A percentile compares a stretch with the other conserved stretches of the same genome.
Conservation (phyloP, 2,329 filamentous ascomycete genomes). For the Didymella sp. region DNA sequence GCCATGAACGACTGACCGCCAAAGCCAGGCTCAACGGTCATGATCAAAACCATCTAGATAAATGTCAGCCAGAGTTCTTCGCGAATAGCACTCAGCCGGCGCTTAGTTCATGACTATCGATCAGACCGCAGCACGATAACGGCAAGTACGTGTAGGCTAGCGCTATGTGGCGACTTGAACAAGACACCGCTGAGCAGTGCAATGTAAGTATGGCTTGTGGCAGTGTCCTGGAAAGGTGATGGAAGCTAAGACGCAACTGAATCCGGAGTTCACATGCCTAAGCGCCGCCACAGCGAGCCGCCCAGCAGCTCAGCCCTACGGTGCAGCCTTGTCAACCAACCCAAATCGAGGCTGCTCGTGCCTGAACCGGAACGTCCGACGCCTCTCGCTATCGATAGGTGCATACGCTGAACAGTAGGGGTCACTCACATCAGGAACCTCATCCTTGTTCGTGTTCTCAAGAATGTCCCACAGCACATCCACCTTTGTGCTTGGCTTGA, state of each 20-base stretch:
- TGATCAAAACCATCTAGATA: conserved; percentile 90
- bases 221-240: conserved; percentile 27
- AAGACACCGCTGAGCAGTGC: conserved; percentile 19
- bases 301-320: conserved; percentile 35
- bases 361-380: no score
- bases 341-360: not conserved
- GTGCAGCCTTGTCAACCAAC: not conserved
- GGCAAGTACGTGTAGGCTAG: conserved; percentile 25
- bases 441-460: conserved; percentile 72
- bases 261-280: conserved; percentile 33
- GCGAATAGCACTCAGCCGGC: not conserved
- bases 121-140: conserved; percentile 1
- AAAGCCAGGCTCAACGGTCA: conserved; percentile 98
- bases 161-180: conserved; percentile 1
- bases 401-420: not conserved
- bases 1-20: conserved; percentile 99
- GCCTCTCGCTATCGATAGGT: not conserved
- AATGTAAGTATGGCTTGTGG: not conserved
- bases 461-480: conserved; percentile 93
- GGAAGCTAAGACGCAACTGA: conserved; percentile 26
- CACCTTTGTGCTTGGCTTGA: conserved; percentile 90
- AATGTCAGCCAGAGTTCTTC: conserved; percentile 15
- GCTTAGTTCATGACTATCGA: conserved; percentile 13
- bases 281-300: conserved; percentile 43
- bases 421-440: conserved; percentile 82